phyloP scores from a whole-genome alignment of 805 yeast genomes.

The Ogataea paradorogensis region DNA sequence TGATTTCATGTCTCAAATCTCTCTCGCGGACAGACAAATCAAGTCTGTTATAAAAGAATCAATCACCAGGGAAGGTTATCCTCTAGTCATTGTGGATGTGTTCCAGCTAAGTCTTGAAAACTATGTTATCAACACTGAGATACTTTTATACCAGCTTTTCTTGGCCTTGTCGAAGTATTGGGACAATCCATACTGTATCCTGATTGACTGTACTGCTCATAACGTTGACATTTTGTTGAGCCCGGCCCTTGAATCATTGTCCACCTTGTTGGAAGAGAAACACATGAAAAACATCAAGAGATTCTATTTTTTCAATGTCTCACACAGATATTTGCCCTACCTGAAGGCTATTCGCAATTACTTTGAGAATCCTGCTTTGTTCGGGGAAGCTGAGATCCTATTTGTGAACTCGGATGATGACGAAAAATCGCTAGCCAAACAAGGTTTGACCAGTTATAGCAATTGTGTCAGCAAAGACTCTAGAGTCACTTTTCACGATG shows the following conservation, averaged over 20 bases:
- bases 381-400: constrained; percentile 16
- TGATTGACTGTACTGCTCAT: constrained; percentile 70
- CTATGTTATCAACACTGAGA: constrained; percentile 40
- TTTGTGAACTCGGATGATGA: constrained; percentile 50
- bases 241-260: constrained; percentile 16
- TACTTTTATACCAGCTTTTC: constrained; percentile 55
- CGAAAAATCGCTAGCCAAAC: constrained; percentile 38
- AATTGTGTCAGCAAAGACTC: constrained; percentile 44
- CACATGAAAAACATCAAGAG: constrained; percentile 51
- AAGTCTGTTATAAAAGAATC: constrained; percentile 56
- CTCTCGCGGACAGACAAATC: constrained; percentile 50
- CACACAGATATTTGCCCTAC: constrained; percentile 28
- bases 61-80: constrained; percentile 69
- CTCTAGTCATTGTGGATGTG: constrained; percentile 56
- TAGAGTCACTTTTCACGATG: constrained; percentile 51
- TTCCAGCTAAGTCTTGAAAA: constrained; percentile 35
- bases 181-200: constrained; percentile 60
- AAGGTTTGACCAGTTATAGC: constrained; percentile 44
- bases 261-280: constrained; percentile 45
- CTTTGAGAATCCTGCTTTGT: constrained; percentile 7
- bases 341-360: constrained; percentile 11
- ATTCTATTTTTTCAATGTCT: constrained; percentile 50
- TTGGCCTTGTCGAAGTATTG: constrained; percentile 69
- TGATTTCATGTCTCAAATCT: constrained; percentile 71
- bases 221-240: constrained; percentile 12